Conservation (phyloP, 768 basidiomycete genomes). For the Atractiella rhizophila region DNA sequence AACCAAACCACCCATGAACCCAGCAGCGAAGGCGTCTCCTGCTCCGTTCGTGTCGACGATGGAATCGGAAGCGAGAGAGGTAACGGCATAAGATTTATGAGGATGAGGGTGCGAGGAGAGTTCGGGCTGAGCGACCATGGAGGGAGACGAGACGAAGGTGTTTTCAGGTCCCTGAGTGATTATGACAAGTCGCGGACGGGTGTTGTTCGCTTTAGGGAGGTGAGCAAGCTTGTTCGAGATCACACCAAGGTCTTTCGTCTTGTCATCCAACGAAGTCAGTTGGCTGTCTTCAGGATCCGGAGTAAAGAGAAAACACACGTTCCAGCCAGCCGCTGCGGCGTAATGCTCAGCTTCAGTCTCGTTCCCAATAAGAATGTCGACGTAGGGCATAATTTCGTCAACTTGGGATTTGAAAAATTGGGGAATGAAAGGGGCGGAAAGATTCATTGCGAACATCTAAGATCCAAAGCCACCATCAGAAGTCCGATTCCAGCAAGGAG, state of each 20-base stretch:
- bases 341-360: slow-evolving; percentile 79
- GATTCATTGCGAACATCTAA: slow-evolving; percentile 68
- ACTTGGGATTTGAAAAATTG: slow-evolving; percentile 73
- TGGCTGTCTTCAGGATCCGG: not conserved
- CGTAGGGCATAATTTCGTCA: slow-evolving; percentile 51
- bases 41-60: slow-evolving; percentile 97
- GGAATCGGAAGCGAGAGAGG: slow-evolving; percentile 31
- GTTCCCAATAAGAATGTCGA: slow-evolving; percentile 84
- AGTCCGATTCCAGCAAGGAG: not conserved
- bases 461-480: not conserved
- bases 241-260: slow-evolving; percentile 36
- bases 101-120: not conserved
- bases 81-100: slow-evolving; percentile 34
- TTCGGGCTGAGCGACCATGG: slow-evolving; percentile 32
- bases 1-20: slow-evolving; percentile 66
- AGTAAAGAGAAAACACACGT: slow-evolving; percentile 21
- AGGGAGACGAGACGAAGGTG: slow-evolving; percentile 51
- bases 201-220: slow-evolving; percentile 42
- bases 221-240: slow-evolving; percentile 54
- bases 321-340: slow-evolving; percentile 44
- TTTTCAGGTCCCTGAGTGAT: slow-evolving; percentile 69
- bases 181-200: slow-evolving; percentile 50
- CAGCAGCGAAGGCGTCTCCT: slow-evolving; percentile 91
- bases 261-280: not conserved
- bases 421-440: slow-evolving; percentile 90